phyloP scores from a whole-genome alignment of 768 basidiomycete species.

The Rhizopogon vinicolor region DNA sequence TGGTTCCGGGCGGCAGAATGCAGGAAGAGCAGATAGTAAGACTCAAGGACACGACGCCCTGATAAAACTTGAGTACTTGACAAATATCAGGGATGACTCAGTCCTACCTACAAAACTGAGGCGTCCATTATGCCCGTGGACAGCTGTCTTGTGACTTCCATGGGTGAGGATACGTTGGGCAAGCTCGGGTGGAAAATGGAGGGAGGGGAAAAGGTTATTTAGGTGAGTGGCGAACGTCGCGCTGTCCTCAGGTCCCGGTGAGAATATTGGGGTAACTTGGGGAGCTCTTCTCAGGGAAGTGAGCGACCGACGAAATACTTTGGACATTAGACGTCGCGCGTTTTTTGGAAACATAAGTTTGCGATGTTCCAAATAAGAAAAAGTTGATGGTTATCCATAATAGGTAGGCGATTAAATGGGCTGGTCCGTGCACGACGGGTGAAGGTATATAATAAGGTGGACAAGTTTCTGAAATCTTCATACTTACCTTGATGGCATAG shows the following conservation, averaged over 20 bases:
- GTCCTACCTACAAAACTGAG: constrained; percentile 68
- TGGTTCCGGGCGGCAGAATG: constrained; percentile 46
- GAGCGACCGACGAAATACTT: not conserved
- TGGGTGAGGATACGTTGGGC: constrained; percentile 76
- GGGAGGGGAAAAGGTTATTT: constrained; percentile 54
- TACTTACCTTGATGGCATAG: constrained; percentile 66
- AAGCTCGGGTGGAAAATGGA: constrained; percentile 67
- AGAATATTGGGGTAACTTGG: not conserved
- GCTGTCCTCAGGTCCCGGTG: constrained; percentile 9
- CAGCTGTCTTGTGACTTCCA: constrained; percentile 62
- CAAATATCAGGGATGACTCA: not conserved
- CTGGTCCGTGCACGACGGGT: constrained; percentile 20
- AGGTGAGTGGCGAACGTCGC: constrained; percentile 48
- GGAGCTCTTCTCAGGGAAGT: not conserved
- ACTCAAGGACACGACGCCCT: constrained; percentile 77
- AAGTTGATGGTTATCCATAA: not conserved
- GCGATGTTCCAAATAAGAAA: not conserved
- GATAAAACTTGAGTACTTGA: not conserved
- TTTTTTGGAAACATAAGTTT: not conserved
- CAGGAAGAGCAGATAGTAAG: constrained; percentile 72
- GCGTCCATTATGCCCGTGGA: constrained; percentile 66
- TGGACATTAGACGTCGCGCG: not conserved
- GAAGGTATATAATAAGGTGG: constrained; percentile 10
- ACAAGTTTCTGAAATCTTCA: constrained; percentile 15
- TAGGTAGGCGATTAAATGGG: not conserved